Conservation (phyloP, 306 rosid species). For the Sicyos edulis region DNA sequence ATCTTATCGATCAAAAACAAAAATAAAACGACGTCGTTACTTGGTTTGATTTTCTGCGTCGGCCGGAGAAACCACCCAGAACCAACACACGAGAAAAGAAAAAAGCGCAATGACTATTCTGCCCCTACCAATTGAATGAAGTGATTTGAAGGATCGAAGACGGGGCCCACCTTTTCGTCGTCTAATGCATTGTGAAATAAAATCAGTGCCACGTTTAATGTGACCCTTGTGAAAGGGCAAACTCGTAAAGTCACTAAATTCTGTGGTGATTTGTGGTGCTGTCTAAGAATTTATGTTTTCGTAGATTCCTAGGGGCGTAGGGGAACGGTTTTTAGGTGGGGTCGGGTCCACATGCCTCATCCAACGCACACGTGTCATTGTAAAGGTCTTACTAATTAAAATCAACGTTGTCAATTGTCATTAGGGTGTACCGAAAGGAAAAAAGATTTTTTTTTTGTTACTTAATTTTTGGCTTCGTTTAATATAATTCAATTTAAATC, state of each 20-base stretch:
- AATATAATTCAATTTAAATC: too few relatives aligned
- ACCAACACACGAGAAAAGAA: not conserved
- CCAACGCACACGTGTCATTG: too few relatives aligned
- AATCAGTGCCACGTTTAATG: not conserved
- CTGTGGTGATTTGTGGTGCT: not conserved
- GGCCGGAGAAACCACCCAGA: not conserved
- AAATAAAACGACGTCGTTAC: not conserved
- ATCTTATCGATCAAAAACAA: not conserved
- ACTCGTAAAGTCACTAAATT: not conserved
- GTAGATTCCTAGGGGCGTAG: not conserved
- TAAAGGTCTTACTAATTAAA: too few relatives aligned
- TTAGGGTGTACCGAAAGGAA: too few relatives aligned
- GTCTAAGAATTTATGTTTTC: conserved; percentile 1
- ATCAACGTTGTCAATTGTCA: too few relatives aligned
- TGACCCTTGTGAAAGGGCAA: not conserved
- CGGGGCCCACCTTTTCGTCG: not conserved
- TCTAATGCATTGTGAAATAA: not conserved
- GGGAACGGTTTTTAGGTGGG: too few relatives aligned
- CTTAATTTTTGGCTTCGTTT: too few relatives aligned
- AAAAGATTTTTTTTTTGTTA: too few relatives aligned
- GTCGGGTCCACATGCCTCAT: too few relatives aligned
- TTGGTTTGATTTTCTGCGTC: not conserved
- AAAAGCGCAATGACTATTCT: not conserved
- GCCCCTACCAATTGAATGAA: not conserved
- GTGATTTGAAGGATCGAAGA: not conserved